Base-by-base conservation (phyloP, 2,329 filamentous ascomycete genomes). In the Sporothrix dimorphospora region DNA sequence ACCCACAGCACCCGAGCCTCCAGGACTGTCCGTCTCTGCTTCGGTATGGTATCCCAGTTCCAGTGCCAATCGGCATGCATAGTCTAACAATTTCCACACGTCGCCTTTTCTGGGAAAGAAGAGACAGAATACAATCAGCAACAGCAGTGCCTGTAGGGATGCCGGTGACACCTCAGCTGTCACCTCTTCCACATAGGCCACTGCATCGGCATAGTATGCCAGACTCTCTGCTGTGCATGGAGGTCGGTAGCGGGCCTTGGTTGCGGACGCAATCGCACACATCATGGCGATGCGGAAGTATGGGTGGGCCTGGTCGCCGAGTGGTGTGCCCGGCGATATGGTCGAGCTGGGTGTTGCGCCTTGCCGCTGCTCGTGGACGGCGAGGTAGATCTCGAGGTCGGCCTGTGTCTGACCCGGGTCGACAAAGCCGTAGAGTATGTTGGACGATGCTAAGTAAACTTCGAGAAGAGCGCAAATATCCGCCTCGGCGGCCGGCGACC, bases 41-140 rank as follows among this genome's bases (percentile, higher is more conserved):
- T 80, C 79, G 19, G 77, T 78, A 70, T 80, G 79, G 69, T 79
- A 80, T 68, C 78, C 78, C 16, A 80, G 76, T 72, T 81, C 79
- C 6, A 80, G 76, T 24, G 61, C 70, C 11, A 75, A 61, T 9
- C 74, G 74, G 59, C 73, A 75, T 12, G 74, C 74, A 42, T 75
- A 75, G 73, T 74, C 74, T 1, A 75, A 59, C 63, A 75, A 68
- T 55, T 74, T 75, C 74, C 74, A 75, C n/a, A 75, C 71, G 70
- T 75, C 73, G 47, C 74, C 73, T 8, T 72, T 72, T 16, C 74
- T 73, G 14, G 74, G 74, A 47, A 73, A 74, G 12, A 74, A 75
- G 4, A 75, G 73, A 16, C 73, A 75, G 27, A 73, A 75, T 3
- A 75, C 57, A 38, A 75, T 73, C 4, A 75, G 47, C 24, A 75